phyloP scores from a whole-genome alignment of 805 yeast species.

The Ogataea pilisensis region DNA sequence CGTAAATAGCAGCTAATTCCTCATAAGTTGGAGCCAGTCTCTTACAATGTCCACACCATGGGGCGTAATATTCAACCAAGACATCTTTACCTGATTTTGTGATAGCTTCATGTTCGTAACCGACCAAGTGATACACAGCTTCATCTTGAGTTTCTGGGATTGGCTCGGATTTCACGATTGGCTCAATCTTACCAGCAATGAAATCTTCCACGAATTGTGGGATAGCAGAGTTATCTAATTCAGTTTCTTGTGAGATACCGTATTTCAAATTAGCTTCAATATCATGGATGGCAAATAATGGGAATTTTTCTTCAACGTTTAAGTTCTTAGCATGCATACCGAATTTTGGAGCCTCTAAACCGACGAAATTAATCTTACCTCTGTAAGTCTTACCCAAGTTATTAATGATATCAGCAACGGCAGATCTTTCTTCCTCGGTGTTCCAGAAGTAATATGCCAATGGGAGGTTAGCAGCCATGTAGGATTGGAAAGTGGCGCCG shows the following conservation, averaged over 20 bases:
- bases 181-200: conserved; percentile 58
- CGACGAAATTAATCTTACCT: conserved; percentile 83
- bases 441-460: conserved; percentile 85
- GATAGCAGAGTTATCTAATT: conserved; percentile 50
- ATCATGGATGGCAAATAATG: conserved; percentile 87
- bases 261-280: conserved; percentile 64
- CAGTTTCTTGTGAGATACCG: conserved; percentile 60
- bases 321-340: conserved; percentile 86
- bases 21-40: conserved; percentile 84
- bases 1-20: conserved; percentile 72
- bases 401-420: conserved; percentile 46
- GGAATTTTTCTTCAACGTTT: conserved; percentile 81
- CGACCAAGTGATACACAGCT: conserved; percentile 69
- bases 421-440: conserved; percentile 59
- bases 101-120: conserved; percentile 71
- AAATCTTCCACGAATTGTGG: conserved; percentile 59
- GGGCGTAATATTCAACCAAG: conserved; percentile 89
- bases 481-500: conserved; percentile 70
- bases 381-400: conserved; percentile 69
- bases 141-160: conserved; percentile 80
- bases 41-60: conserved; percentile 98
- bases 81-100: conserved; percentile 64
- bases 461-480: conserved; percentile 71
- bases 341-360: conserved; percentile 73
- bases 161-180: conserved; percentile 80